phyloP scores from a whole-genome alignment of 306 rosid species.

The Elaeagnus macrophylla region DNA sequence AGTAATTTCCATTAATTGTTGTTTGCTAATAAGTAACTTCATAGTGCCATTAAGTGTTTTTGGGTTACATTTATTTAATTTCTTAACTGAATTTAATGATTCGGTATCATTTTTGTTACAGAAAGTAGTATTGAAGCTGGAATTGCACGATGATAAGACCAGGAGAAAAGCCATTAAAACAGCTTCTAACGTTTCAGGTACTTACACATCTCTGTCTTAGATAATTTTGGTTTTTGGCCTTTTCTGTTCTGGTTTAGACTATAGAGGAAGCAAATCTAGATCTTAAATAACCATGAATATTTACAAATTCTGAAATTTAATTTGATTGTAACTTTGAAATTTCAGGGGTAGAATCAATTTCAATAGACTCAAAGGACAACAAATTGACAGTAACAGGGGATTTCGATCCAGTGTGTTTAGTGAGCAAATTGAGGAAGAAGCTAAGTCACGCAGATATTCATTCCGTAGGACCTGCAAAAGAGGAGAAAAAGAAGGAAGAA shows the following conservation, averaged over 20 bases:
- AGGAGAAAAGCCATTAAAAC: conserved; percentile 54
- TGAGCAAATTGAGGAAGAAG: conserved; percentile 54
- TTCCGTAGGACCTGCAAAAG: conserved; percentile 68
- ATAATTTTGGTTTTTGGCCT: no score
- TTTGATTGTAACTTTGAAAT: neutral
- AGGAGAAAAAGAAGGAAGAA: conserved; percentile 43
- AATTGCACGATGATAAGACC: conserved; percentile 31
- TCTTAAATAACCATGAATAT: no score
- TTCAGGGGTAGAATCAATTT: conserved; percentile 65
- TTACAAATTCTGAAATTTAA: neutral
- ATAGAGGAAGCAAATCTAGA: no score
- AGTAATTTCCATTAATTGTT: neutral
- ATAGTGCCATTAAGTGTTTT: no score
- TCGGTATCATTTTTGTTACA: conserved; percentile 23
- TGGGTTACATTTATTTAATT: no score
- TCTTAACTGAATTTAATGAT: neutral
- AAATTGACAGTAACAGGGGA: conserved; percentile 62
- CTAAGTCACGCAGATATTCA: conserved; percentile 34
- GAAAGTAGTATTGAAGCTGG: conserved; percentile 56
- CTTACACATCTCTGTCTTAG: no score
- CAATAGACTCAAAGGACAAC: conserved; percentile 55
- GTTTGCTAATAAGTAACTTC: no score
- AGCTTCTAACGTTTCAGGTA: conserved; percentile 57
- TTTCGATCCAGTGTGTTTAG: conserved; percentile 45
- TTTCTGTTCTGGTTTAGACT: no score